A percentile compares a stretch with the other conserved stretches of the same genome.
Evolutionary conservation across 2,329 filamentous ascomycete species (phyloP).

Genomic region (Xylaria sp.): DNA sequence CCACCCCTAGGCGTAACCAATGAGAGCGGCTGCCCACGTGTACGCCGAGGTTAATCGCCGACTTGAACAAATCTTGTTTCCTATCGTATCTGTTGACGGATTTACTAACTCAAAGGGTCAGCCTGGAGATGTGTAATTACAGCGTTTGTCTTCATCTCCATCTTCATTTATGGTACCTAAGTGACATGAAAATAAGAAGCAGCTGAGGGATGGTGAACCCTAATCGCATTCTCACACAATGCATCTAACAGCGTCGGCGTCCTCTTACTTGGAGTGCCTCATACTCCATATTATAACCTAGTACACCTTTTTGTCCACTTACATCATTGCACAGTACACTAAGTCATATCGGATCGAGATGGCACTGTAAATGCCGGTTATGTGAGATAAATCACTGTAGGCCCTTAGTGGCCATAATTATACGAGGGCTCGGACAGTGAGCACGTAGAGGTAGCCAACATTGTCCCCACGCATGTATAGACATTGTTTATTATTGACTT

Average conservation of each 20-base stretch:
- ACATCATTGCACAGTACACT: conserved; percentile 1
- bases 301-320: neutral
- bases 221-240: neutral
- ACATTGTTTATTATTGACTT: neutral
- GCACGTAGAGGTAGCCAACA: neutral
- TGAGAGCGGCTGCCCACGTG: conserved; percentile 4
- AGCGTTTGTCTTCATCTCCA: neutral
- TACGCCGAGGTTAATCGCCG: conserved; percentile 30
- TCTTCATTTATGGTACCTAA: neutral
- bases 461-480: neutral
- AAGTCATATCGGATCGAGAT: neutral
- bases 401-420: neutral
- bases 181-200: neutral
- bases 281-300: no score
- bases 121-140: neutral
- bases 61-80: conserved; percentile 19
- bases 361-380: neutral
- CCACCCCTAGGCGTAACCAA: conserved; percentile 21
- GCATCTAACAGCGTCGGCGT: neutral
- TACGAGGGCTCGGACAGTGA: neutral
- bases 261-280: no score
- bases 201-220: neutral
- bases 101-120: neutral
- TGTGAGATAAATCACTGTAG: neutral
- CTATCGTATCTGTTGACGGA: neutral